Percentiles rank a stretch among this genome's conserved stretches.
These are phyloP conservation scores for Irpex sp. DNA, from an alignment of 1,284 basidiomycete species.

Conservation along the genomic window DNA sequence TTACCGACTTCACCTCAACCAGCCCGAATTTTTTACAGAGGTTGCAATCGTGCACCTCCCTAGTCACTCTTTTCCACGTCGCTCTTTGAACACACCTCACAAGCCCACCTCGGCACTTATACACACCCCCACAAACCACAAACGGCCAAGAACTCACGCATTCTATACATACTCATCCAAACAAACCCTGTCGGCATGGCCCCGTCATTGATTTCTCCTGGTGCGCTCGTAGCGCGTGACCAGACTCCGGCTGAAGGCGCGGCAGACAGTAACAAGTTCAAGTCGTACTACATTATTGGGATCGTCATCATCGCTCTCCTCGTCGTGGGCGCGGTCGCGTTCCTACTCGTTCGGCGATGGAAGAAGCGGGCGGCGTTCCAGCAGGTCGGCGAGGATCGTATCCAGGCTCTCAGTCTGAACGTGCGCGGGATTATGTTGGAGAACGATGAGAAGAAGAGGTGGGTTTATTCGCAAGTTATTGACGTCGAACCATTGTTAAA, in stretches of 20 bases:
- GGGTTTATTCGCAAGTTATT: background rate
- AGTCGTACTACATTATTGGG: constrained; percentile 42
- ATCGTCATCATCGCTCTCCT: constrained; percentile 42
- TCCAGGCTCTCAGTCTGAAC: constrained; percentile 33
- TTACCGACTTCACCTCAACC: too few relatives aligned
- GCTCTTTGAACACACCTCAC: background rate
- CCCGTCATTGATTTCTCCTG: constrained; percentile 2
- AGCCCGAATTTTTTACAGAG: too few relatives aligned
- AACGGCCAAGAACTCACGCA: too few relatives aligned
- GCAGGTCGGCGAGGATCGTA: background rate
- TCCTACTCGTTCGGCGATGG: constrained; percentile 36
- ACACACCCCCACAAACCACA: background rate
- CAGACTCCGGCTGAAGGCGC: constrained; percentile 1
- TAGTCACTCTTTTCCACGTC: background rate
- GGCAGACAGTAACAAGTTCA: constrained; percentile 13
- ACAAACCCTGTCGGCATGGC: background rate
- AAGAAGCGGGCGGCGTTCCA: constrained; percentile 33
- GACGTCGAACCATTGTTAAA: background rate
- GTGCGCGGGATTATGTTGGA: constrained; percentile 43
- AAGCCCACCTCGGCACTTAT: background rate
- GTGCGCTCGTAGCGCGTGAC: constrained; percentile 13
- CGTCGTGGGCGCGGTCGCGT: constrained; percentile 33
- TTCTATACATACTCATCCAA: too few relatives aligned
- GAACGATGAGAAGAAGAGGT: constrained; percentile 18
- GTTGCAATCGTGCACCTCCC: background rate